Evolutionary conservation across 2,329 filamentous ascomycete species (phyloP).

Genomic region (Fusarium succisae): DNA sequence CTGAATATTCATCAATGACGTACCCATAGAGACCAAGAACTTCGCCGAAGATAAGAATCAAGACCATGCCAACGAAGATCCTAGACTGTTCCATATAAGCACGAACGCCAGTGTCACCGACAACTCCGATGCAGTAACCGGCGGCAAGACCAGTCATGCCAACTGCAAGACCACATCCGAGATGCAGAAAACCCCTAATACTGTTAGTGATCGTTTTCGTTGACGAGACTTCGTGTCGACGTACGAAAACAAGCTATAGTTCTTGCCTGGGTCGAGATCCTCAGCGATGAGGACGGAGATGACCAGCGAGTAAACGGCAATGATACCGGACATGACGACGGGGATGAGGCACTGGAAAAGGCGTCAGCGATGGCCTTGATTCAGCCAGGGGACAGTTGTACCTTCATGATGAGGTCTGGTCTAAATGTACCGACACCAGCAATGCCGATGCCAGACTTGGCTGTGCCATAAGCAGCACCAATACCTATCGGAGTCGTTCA

Average conservation of each 20-base stretch:
- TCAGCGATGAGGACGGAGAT: slow-evolving; percentile 95
- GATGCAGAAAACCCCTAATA: slow-evolving; percentile 86
- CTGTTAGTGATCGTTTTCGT: slow-evolving; percentile 27
- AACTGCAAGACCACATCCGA: slow-evolving; percentile 89
- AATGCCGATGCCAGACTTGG: slow-evolving; percentile 89
- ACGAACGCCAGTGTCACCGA: slow-evolving; percentile 92
- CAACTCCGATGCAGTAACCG: slow-evolving; percentile 94
- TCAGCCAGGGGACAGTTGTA: slow-evolving; percentile 45
- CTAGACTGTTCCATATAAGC: slow-evolving; percentile 96
- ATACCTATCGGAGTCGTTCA: slow-evolving; percentile 55
- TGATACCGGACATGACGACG: slow-evolving; percentile 98
- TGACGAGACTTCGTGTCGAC: slow-evolving; percentile 43
- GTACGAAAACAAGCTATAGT: slow-evolving; percentile 87
- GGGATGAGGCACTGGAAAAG: slow-evolving; percentile 77
- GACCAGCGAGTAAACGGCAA: slow-evolving; percentile 97
- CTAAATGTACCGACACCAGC: slow-evolving; percentile 85
- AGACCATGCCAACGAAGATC: slow-evolving; percentile 97
- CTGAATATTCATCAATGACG: slow-evolving; percentile 45
- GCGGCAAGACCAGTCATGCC: slow-evolving; percentile 92
- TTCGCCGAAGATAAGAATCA: slow-evolving; percentile 98
- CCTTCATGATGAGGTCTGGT: slow-evolving; percentile 92
- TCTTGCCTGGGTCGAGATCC: slow-evolving; percentile 77
- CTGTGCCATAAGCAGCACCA: slow-evolving; percentile 87
- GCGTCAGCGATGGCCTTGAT: slow-evolving; percentile 18
- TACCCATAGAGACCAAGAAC: slow-evolving; percentile 97